Evolutionary conservation across 2,329 filamentous ascomycete species (phyloP).

Genomic region (Daldinia eschscholtzii): DNA sequence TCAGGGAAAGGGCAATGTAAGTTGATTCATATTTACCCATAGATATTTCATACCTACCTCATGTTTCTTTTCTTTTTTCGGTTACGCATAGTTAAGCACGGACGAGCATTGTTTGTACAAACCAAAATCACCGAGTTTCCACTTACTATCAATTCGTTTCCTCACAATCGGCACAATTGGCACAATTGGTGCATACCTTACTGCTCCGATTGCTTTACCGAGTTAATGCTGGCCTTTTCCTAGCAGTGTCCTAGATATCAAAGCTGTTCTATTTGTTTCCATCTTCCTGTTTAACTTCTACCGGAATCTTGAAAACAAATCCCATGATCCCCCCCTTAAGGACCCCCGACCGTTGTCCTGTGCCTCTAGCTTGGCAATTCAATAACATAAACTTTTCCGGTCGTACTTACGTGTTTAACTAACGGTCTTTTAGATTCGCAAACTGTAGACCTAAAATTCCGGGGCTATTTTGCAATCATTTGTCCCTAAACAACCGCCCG

Average conservation of each 20-base stretch:
- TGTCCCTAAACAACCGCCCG: conserved; percentile 27
- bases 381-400: neutral
- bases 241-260: neutral
- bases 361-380: neutral
- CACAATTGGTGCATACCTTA: conserved; percentile 7
- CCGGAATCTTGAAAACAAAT: neutral
- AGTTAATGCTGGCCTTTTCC: neutral
- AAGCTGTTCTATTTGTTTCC: neutral
- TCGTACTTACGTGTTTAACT: conserved; percentile 5
- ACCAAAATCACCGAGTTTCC: neutral
- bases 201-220: neutral
- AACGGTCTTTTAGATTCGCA: conserved; percentile 30
- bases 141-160: neutral
- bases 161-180: neutral
- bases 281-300: neutral
- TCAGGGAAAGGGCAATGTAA: conserved; percentile 25
- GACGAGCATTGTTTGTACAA: conserved; percentile 4
- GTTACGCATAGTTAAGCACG: conserved; percentile 2
- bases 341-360: neutral
- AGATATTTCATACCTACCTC: neutral
- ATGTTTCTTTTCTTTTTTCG: neutral
- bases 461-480: conserved; percentile 21
- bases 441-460: conserved; percentile 17
- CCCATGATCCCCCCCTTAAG: neutral
- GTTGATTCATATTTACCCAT: conserved; percentile 5